Base-by-base conservation (phyloP, 2,329 filamentous ascomycete species). In the Coniochaeta pulveracea region DNA sequence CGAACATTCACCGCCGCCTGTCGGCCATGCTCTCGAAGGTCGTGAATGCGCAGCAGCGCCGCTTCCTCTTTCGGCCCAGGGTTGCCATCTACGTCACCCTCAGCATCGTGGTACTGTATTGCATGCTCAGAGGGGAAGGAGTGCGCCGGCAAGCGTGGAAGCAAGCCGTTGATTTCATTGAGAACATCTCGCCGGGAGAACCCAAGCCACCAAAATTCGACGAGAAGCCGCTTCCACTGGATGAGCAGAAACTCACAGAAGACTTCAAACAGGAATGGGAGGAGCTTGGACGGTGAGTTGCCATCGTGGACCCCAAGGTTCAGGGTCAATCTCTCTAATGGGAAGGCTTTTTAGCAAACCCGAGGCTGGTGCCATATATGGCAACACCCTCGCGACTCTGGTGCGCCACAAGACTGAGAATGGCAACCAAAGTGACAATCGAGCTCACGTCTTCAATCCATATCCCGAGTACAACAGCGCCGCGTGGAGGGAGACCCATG, bases 381-480 rank as follows among this genome's bases (percentile, higher is more conserved):
- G 70, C 14, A 69, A 66, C 35, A 75, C 70, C 0, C 49, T 76
- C 11, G 55, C 60, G 14, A 60, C 57, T 6, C 51, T 76, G 9
- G 52, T 60, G 25, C 47, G 55, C 22, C 53, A 57, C 34, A 44
- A 45, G 39, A 46, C 34, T 19, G 37, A 37, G 9, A 63, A 31
- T 10, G 11, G 18, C n/a, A 21, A 17, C 6, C 18, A 31, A 3
- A 10, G n/a, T 5, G 18, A 15, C 18, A 8, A 21, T n/a, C 14
- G 2, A 6, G 8, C 48, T 34, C 60, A 71, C 35, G 60, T 68
- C 14, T 85, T 83, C 54, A 66, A 77, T 37, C 82, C 82, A 0
- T 86, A 85, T 41, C 80, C 81, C 1, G 59, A 71, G 11, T 84
- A 85, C 56, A 80, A 82, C 46, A 69, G 65, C 33, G 56, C 61